These are phyloP conservation scores for Phialophora tarda DNA, from an alignment of 2,329 filamentous ascomycete species.

Conservation along the genomic window DNA sequence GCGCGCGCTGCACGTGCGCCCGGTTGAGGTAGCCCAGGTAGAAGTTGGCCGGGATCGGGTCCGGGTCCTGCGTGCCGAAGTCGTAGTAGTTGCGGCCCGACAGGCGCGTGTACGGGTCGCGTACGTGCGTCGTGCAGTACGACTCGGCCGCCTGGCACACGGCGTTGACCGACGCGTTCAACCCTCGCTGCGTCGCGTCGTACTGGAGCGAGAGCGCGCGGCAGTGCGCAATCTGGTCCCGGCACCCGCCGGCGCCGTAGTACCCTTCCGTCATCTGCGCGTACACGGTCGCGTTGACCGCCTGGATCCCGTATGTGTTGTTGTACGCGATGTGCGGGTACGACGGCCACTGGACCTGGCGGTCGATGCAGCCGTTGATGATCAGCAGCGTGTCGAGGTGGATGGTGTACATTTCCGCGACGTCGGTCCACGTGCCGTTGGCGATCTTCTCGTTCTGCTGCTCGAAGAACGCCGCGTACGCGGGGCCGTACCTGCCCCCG, in stretches of 20 bases:
- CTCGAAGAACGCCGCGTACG: slow-evolving; percentile 40
- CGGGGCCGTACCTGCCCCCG: slow-evolving; percentile 42
- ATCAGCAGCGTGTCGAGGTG: slow-evolving; percentile 54
- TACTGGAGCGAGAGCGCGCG: slow-evolving; percentile 49
- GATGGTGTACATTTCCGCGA: slow-evolving; percentile 34
- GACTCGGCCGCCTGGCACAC: slow-evolving; percentile 50
- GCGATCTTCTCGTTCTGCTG: slow-evolving; percentile 41
- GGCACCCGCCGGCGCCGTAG: slow-evolving; percentile 51
- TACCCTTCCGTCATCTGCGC: slow-evolving; percentile 48
- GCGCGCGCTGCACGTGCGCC: slow-evolving; percentile 56
- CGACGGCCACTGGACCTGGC: slow-evolving; percentile 50
- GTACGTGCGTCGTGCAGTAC: slow-evolving; percentile 49
- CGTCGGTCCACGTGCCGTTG: slow-evolving; percentile 35
- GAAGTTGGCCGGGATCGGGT: slow-evolving; percentile 56
- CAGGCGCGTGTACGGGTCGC: slow-evolving; percentile 33
- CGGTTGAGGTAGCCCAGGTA: slow-evolving; percentile 59
- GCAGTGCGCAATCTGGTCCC: slow-evolving; percentile 56
- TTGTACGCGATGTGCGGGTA: slow-evolving; percentile 56
- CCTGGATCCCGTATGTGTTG: slow-evolving; percentile 58
- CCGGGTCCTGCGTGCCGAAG: slow-evolving; percentile 52
- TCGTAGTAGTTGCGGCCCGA: slow-evolving; percentile 59
- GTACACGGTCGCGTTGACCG: slow-evolving; percentile 51
- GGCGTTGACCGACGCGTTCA: slow-evolving; percentile 44
- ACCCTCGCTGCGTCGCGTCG: slow-evolving; percentile 51
- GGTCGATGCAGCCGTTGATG: slow-evolving; percentile 57